Conservation (phyloP, 2,329 filamentous ascomycete species). For the Chaetoscypha palmicola region DNA sequence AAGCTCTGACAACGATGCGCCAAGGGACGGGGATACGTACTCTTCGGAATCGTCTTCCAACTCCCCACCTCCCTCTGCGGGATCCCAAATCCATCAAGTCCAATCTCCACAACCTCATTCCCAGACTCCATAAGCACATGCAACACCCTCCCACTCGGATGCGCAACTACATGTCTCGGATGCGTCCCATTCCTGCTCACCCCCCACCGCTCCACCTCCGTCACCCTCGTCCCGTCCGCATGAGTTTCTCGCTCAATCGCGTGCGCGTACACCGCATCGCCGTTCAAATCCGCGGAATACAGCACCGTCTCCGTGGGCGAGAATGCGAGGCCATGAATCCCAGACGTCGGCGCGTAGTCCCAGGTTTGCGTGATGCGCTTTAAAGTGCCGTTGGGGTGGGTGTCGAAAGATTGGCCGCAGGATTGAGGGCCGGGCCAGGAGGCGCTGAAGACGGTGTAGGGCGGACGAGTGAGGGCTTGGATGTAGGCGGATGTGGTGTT, state of each 20-base stretch:
- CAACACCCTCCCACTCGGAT: slow-evolving; percentile 6
- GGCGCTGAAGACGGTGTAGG: slow-evolving; percentile 3
- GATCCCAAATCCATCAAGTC: background rate
- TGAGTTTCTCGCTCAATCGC: background rate
- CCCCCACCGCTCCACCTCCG: background rate
- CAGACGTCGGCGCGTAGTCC: slow-evolving; percentile 5
- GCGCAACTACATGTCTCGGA: slow-evolving; percentile 10
- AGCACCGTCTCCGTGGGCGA: background rate
- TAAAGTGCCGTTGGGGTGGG: slow-evolving; percentile 2
- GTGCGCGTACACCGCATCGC: background rate
- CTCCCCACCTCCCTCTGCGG: background rate
- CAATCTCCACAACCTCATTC: slow-evolving; percentile 6
- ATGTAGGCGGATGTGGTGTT: slow-evolving; percentile 2
- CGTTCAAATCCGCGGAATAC: slow-evolving; percentile 10
- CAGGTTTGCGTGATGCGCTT: slow-evolving; percentile 6
- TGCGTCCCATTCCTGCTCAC: slow-evolving; percentile 4
- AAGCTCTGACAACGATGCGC: too few species aligned
- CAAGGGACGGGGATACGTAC: background rate
- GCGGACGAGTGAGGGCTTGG: slow-evolving; percentile 1
- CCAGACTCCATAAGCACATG: slow-evolving; percentile 10
- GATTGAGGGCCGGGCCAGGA: slow-evolving; percentile 8
- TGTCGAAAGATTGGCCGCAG: slow-evolving; percentile 5
- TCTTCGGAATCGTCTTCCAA: background rate
- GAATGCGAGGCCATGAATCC: slow-evolving; percentile 8
- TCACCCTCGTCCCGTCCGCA: background rate